Evolutionary conservation across 2,329 filamentous ascomycete genomes (phyloP).

Genomic region (Phaeosphaeria sp.): DNA sequence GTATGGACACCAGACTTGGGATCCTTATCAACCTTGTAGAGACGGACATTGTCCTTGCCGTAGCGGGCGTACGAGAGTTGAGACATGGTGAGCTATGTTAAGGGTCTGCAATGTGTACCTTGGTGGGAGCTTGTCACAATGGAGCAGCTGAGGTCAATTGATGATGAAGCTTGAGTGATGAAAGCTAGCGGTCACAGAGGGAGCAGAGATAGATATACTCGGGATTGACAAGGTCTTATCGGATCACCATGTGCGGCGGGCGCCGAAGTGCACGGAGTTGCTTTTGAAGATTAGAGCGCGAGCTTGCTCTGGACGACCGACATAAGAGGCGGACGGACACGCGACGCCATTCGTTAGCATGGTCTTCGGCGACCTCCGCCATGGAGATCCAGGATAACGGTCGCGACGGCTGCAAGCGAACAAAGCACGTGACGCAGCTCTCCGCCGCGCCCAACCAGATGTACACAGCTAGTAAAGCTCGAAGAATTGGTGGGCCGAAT

Average conservation of each 20-base stretch:
- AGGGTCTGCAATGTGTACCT: neutral
- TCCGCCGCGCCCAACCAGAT: constrained; percentile 15
- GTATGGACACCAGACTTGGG: constrained; percentile 78
- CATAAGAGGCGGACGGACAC: constrained; percentile 28
- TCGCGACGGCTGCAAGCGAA: neutral
- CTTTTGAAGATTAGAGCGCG: constrained; percentile 33
- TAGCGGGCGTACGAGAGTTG: constrained; percentile 70
- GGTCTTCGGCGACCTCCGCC: constrained; percentile 46
- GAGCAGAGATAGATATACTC: constrained; percentile 38
- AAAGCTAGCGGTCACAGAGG: constrained; percentile 19
- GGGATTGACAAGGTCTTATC: constrained; percentile 36
- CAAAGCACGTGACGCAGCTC: constrained; percentile 34
- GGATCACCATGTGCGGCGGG: constrained; percentile 36
- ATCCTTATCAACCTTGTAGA: constrained; percentile 92
- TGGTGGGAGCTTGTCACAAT: neutral
- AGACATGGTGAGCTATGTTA: constrained; percentile 47
- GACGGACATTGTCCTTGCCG: constrained; percentile 97
- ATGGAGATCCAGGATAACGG: constrained; percentile 26
- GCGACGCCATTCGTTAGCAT: constrained; percentile 36
- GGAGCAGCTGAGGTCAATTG: constrained; percentile 2
- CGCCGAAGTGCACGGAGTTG: constrained; percentile 39
- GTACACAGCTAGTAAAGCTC: constrained; percentile 11
- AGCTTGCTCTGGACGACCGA: constrained; percentile 27
- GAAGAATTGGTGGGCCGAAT: constrained; percentile 14
- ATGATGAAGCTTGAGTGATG: constrained; percentile 14